A percentile compares a stretch with the other conserved stretches of the same genome.
Evolutionary conservation across 345 rosid genomes (phyloP).

Genomic region (Gynandropsis gynandra): DNA sequence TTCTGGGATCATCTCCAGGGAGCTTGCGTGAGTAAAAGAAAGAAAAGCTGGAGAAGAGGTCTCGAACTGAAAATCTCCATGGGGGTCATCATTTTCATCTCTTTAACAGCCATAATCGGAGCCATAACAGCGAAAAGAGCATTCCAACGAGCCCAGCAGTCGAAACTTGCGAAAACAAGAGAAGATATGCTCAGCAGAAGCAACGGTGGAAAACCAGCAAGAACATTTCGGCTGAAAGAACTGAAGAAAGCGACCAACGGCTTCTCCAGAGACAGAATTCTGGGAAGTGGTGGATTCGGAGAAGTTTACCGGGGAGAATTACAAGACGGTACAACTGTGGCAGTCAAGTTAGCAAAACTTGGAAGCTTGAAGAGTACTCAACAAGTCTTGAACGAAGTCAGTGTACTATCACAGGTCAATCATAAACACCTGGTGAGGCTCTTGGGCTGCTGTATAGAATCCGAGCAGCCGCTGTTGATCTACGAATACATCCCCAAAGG

Average conservation of each 20-base stretch:
- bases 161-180: too few relatives aligned
- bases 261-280: background rate
- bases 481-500: slow-evolving; percentile 28
- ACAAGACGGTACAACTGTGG: background rate
- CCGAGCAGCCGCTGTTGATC: slow-evolving; percentile 35
- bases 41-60: too few relatives aligned
- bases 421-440: slow-evolving; percentile 35
- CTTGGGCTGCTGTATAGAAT: slow-evolving; percentile 26
- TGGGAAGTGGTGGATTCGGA: slow-evolving; percentile 3
- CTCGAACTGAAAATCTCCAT: too few relatives aligned
- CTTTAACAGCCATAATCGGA: too few relatives aligned
- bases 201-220: too few relatives aligned
- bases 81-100: too few relatives aligned
- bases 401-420: slow-evolving; percentile 43
- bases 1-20: too few relatives aligned
- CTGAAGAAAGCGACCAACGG: background rate
- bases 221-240: too few relatives aligned
- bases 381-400: slow-evolving; percentile 46
- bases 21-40: too few relatives aligned
- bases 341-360: background rate
- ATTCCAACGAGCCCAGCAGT: too few relatives aligned
- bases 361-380: slow-evolving; percentile 33
- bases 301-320: background rate
- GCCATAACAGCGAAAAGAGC: too few relatives aligned
- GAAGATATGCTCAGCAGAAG: too few relatives aligned